Percentiles rank a stretch among this genome's conserved stretches.
phyloP scores from a whole-genome alignment of 1,284 basidiomycete genomes.

The Porogramme epimiltina region DNA sequence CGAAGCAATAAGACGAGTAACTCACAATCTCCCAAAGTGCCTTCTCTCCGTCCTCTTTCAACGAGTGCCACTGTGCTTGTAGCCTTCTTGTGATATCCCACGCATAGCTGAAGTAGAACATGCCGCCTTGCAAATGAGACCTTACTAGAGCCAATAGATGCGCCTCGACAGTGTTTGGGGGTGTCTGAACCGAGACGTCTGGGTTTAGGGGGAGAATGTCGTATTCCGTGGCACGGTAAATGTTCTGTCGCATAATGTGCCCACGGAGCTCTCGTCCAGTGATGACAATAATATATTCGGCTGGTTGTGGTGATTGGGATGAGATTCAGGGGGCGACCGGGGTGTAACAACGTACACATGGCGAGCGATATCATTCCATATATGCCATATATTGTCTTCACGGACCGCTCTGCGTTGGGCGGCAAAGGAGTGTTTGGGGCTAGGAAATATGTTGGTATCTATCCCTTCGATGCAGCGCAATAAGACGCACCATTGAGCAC shows the following conservation, averaged over 20 bases:
- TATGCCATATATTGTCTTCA: constrained; percentile 79
- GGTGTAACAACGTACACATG: constrained; percentile 61
- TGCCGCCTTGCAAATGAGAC: constrained; percentile 79
- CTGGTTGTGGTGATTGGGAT: constrained; percentile 41
- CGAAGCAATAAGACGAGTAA: neutral
- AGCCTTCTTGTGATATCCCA: constrained; percentile 90
- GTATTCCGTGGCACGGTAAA: constrained; percentile 92
- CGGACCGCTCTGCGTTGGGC: constrained; percentile 54
- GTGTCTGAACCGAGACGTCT: constrained; percentile 61
- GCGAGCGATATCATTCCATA: constrained; percentile 85
- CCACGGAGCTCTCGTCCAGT: constrained; percentile 84
- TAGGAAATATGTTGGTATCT: constrained; percentile 30
- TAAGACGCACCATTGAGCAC: constrained; percentile 61
- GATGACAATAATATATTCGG: constrained; percentile 92
- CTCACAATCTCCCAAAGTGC: constrained; percentile 75
- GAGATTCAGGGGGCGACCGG: neutral
- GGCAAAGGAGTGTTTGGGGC: constrained; percentile 58
- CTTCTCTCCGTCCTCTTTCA: constrained; percentile 51
- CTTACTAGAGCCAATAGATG: constrained; percentile 87
- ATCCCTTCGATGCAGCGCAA: constrained; percentile 1
- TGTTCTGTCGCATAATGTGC: constrained; percentile 80
- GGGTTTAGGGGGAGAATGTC: constrained; percentile 87
- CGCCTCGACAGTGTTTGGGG: constrained; percentile 84
- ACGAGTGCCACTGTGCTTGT: constrained; percentile 77
- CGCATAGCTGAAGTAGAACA: constrained; percentile 90